These are phyloP conservation scores for Madurella mycetomatis DNA, from an alignment of 2,329 filamentous ascomycete genomes.

Conservation along the genomic window DNA sequence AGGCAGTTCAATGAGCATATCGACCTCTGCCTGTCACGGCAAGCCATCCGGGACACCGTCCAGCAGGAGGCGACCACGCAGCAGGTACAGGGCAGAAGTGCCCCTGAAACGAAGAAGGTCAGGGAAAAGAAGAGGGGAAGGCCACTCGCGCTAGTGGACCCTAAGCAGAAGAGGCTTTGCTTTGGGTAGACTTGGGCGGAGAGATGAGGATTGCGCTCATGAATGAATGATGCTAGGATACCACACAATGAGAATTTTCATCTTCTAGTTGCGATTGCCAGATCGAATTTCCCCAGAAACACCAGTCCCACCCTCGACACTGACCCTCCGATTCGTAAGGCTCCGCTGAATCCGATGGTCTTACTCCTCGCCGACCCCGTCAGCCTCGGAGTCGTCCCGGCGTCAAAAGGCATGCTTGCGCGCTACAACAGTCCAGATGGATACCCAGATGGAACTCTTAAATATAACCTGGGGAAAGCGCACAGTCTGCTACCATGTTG, in stretches of 20 bases:
- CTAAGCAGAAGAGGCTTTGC: slow-evolving; percentile 49
- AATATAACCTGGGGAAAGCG: slow-evolving; percentile 60
- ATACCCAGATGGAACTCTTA: slow-evolving; percentile 62
- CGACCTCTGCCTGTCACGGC: slow-evolving; percentile 80
- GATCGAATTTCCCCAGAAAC: no score
- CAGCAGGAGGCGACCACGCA: slow-evolving; percentile 44
- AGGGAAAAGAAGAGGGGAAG: slow-evolving; percentile 40
- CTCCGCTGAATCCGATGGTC: slow-evolving; percentile 37
- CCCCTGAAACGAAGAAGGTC: slow-evolving; percentile 36
- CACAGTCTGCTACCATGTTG: slow-evolving; percentile 61
- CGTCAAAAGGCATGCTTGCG: slow-evolving; percentile 57
- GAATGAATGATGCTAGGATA: no score
- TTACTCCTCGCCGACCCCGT: slow-evolving; percentile 42
- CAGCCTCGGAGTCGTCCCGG: no score
- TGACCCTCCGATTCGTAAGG: slow-evolving; percentile 32
- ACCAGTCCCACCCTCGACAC: slow-evolving; percentile 13
- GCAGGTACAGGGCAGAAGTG: slow-evolving; percentile 27
- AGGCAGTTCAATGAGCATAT: slow-evolving; percentile 84
- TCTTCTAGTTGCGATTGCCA: no score
- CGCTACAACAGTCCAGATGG: slow-evolving; percentile 57
- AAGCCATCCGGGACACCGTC: slow-evolving; percentile 80
- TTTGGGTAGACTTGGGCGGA: slow-evolving; percentile 38
- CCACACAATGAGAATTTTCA: no score
- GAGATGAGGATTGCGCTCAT: no score
- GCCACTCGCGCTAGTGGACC: slow-evolving; percentile 33